These are phyloP conservation scores for Kodamaea lidongshanica DNA, from an alignment of 805 yeast species.

Conservation along the genomic window DNA sequence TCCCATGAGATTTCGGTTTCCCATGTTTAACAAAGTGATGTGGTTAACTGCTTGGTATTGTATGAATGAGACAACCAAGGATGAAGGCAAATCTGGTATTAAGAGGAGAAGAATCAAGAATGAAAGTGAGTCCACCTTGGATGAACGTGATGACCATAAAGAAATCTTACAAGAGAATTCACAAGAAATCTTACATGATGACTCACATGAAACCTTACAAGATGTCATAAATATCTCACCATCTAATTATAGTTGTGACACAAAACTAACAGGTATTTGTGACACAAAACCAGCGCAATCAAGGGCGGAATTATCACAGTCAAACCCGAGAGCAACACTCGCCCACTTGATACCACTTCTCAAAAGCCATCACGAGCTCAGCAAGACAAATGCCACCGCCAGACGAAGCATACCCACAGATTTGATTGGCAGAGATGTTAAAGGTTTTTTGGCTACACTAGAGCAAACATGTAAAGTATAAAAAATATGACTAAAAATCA, in stretches of 20 bases:
- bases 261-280: too few relatives aligned
- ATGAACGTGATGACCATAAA: background rate
- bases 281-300: too few relatives aligned
- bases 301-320: too few relatives aligned
- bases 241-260: too few relatives aligned
- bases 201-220: conserved; percentile 5
- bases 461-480: too few relatives aligned
- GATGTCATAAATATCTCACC: background rate
- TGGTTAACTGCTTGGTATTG: conserved; percentile 59
- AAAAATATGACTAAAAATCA: too few relatives aligned
- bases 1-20: conserved; percentile 71
- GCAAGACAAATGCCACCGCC: conserved; percentile 29
- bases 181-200: conserved; percentile 1
- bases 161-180: background rate
- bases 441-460: conserved; percentile 19
- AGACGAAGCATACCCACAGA: conserved; percentile 27
- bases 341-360: conserved; percentile 21
- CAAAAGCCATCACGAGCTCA: conserved; percentile 24
- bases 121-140: background rate
- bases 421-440: conserved; percentile 25
- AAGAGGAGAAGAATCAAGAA: background rate
- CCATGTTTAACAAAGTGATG: conserved; percentile 63
- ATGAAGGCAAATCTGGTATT: conserved; percentile 1
- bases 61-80: conserved; percentile 14
- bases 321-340: conserved; percentile 6